Conservation (phyloP, 2,329 filamentous ascomycete species). For the Thielaviopsis ethacetica region DNA sequence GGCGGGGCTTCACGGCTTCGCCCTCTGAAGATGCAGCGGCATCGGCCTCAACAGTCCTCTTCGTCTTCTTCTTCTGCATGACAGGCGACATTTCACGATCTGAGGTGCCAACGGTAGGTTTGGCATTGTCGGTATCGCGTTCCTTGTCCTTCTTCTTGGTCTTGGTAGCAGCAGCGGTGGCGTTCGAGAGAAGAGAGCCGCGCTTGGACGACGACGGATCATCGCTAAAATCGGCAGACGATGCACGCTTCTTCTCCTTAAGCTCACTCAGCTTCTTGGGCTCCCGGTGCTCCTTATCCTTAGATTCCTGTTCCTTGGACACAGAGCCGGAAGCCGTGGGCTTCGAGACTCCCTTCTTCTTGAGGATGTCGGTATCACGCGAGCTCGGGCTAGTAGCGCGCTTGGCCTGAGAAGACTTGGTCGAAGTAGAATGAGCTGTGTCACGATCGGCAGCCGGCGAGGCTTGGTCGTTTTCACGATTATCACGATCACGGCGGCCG, state of each 20-base stretch:
- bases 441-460: conserved; percentile 18
- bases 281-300: conserved; percentile 21
- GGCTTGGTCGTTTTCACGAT: conserved; percentile 12
- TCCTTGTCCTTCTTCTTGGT: conserved; percentile 38
- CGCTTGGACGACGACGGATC: conserved; percentile 33
- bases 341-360: conserved; percentile 23
- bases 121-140: conserved; percentile 25
- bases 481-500: conserved; percentile 17
- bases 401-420: conserved; percentile 20
- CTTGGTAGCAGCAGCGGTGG: conserved; percentile 25
- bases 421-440: conserved; percentile 22
- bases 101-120: conserved; percentile 16
- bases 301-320: conserved; percentile 29
- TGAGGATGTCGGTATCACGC: conserved; percentile 13
- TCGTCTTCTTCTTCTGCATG: conserved; percentile 33
- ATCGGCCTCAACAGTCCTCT: conserved; percentile 36
- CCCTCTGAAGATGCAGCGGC: conserved; percentile 38
- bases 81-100: conserved; percentile 38
- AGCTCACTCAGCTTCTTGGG: conserved; percentile 25
- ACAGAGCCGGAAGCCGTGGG: conserved; percentile 15
- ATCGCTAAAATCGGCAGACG: conserved; percentile 28
- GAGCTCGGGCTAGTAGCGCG: conserved; percentile 3
- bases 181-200: conserved; percentile 18
- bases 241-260: conserved; percentile 31
- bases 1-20: conserved; percentile 40